These are phyloP conservation scores for Penicillium robsamsonii DNA, from an alignment of 495 filamentous ascomycete genomes.

Conservation along the genomic window DNA sequence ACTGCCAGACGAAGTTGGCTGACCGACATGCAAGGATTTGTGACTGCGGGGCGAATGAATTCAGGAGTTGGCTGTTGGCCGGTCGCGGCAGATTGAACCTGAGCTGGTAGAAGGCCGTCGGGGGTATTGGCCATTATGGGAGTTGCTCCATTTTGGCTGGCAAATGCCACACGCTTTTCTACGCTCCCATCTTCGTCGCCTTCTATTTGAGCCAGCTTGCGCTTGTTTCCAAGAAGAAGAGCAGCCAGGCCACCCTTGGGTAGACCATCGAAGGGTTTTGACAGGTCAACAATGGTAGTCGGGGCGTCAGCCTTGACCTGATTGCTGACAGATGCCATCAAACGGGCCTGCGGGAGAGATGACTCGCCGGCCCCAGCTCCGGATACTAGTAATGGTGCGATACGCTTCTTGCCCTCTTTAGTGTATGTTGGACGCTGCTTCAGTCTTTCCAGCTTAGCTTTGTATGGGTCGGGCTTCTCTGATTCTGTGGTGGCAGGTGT, in stretches of 20 bases:
- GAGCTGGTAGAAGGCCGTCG: conserved; percentile 71
- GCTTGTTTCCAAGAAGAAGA: conserved; percentile 88
- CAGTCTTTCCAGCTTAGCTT: conserved; percentile 69
- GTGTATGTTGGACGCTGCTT: conserved; percentile 92
- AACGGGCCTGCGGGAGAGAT: conserved; percentile 78
- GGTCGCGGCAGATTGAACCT: conserved; percentile 49
- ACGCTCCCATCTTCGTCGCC: conserved; percentile 65
- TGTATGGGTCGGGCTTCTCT: conserved; percentile 59
- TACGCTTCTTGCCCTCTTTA: conserved; percentile 95
- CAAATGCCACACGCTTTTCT: conserved; percentile 58
- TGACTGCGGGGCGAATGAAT: conserved; percentile 81
- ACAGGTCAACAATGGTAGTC: conserved; percentile 83
- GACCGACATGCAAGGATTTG: conserved; percentile 73
- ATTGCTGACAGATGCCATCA: conserved; percentile 67
- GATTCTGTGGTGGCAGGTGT: conserved; percentile 42
- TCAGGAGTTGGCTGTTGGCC: conserved; percentile 75
- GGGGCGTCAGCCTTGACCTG: conserved; percentile 67
- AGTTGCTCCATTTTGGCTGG: conserved; percentile 62
- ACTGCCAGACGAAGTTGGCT: conserved; percentile 88
- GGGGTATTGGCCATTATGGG: conserved; percentile 72
- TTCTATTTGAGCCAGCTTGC: conserved; percentile 67
- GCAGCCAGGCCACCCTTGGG: conserved; percentile 84
- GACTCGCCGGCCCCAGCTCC: conserved; percentile 77
- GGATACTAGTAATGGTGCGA: conserved; percentile 88
- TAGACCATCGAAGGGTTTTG: conserved; percentile 90